Conservation (phyloP, 2,329 filamentous ascomycete genomes). For the Geosmithia flava region DNA sequence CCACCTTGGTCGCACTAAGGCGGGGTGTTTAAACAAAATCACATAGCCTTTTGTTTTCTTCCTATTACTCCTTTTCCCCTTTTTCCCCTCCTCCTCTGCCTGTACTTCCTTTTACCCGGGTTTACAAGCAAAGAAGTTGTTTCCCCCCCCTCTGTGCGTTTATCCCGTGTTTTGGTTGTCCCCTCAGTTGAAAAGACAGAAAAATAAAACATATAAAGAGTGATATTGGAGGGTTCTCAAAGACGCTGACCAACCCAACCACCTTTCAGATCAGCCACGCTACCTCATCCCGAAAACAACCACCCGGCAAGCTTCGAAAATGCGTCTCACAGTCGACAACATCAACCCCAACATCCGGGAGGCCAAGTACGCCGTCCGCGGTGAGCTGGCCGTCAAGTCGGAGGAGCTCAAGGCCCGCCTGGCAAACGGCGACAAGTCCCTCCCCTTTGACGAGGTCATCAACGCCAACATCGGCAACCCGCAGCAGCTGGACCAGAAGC, state of each 20-base stretch:
- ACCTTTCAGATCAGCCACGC: constrained; percentile 2
- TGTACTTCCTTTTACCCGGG: too few species aligned
- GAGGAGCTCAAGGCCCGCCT: constrained; percentile 78
- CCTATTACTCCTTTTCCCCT: too few species aligned
- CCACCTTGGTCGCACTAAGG: too few species aligned
- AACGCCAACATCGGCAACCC: constrained; percentile 98
- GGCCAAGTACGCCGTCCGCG: constrained; percentile 92
- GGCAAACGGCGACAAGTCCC: constrained; percentile 37
- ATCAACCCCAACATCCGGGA: constrained; percentile 83
- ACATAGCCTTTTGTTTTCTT: too few species aligned
- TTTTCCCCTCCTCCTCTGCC: too few species aligned
- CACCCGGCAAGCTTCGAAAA: constrained; percentile 19
- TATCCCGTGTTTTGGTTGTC: too few species aligned
- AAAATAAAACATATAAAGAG: too few species aligned
- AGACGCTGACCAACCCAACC: neutral
- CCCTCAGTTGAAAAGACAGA: too few species aligned
- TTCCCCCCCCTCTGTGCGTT: too few species aligned
- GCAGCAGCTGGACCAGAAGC: constrained; percentile 97
- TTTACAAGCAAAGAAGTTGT: too few species aligned
- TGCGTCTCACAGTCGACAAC: constrained; percentile 61
- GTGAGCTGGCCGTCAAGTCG: constrained; percentile 86
- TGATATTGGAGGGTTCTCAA: too few species aligned
- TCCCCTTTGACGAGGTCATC: constrained; percentile 87
- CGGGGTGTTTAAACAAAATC: too few species aligned
- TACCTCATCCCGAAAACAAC: constrained; percentile 8